These are phyloP conservation scores for Boletellus dicymbophilus DNA, from an alignment of 1,284 basidiomycete species.

Conservation along the genomic window DNA sequence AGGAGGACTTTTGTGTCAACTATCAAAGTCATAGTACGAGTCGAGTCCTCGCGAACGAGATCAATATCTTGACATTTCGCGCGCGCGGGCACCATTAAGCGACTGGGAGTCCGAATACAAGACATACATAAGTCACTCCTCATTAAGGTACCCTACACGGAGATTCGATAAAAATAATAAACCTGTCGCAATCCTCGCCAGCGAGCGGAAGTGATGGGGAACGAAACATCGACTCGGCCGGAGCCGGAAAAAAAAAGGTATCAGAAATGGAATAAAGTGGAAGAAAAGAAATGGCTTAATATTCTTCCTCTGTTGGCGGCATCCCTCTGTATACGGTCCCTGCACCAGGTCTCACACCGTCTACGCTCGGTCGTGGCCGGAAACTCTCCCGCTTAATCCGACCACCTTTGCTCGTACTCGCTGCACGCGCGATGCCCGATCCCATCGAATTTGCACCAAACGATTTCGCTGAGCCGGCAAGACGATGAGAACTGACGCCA, in stretches of 20 bases:
- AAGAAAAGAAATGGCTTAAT: constrained; percentile 1
- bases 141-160: constrained; percentile 16
- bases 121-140: constrained; percentile 2
- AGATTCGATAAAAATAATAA: constrained; percentile 27
- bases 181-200: constrained; percentile 17
- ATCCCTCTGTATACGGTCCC: constrained; percentile 22
- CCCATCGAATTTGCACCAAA: constrained; percentile 23
- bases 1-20: too few relatives aligned
- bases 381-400: constrained; percentile 65
- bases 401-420: constrained; percentile 46
- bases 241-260: not conserved
- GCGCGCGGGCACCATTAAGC: too few relatives aligned
- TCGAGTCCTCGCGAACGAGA: too few relatives aligned
- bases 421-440: constrained; percentile 26
- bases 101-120: constrained; percentile 3
- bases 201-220: constrained; percentile 20
- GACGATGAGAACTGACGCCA: constrained; percentile 14
- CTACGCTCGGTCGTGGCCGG: constrained; percentile 71
- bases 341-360: constrained; percentile 33
- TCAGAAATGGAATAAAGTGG: not conserved
- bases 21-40: too few relatives aligned
- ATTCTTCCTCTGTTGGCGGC: constrained; percentile 30
- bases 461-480: constrained; percentile 13
- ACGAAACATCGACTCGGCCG: too few relatives aligned
- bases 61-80: too few relatives aligned